Evolutionary conservation across 148 eudicot genomes (phyloP), one percentile per base, ranked within the genome.

Genomic region (Fallopia convolvulus): DNA sequence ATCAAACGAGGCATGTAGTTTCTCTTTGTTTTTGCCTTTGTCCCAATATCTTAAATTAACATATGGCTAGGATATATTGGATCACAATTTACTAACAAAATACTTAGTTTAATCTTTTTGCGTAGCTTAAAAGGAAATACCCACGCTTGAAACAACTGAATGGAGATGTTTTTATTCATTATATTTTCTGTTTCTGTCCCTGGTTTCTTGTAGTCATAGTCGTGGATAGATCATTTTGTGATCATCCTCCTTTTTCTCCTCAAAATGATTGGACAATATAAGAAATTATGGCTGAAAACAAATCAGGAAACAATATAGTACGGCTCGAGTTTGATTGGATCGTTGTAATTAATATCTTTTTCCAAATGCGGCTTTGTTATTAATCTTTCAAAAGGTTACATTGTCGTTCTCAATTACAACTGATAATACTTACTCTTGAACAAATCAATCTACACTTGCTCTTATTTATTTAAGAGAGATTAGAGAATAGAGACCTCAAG

Each of bases 1-100:
- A 47, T 86, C 89, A 72, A 85, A 83, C 77, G 89, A 96, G 94
- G 99, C 79, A 30, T 39, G 81, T 81, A 66, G 75, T 74, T 66
- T 68, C 72, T 68, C 21, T 39, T 15, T 8, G 46, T 21, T 14
- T 39, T 36, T 39, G 36, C 70, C 21, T 33, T 61, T 26, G 70
- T 23, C 39, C 70, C 70, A 61, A 26, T 61, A 61, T 17, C 65
- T 61, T 61, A 26, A 2, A 13, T 68, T 15, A 10, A 36, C 39
- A 11, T 68, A 36, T 36, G 33, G 5, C 44, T 36, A 15, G 44
- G 44, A 13, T 14, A 41, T 68, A 4, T 15, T 18, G n/a, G 65
- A n/a, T 58, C 30, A 5, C n/a, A 30, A 32, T 65, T 32, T 65
- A 65, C 40, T 32, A 0, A 32, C 41, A 65, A 32, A 30, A 65